phyloP scores from a whole-genome alignment of 305 asterid genomes.

The Fraxinus sp. region DNA sequence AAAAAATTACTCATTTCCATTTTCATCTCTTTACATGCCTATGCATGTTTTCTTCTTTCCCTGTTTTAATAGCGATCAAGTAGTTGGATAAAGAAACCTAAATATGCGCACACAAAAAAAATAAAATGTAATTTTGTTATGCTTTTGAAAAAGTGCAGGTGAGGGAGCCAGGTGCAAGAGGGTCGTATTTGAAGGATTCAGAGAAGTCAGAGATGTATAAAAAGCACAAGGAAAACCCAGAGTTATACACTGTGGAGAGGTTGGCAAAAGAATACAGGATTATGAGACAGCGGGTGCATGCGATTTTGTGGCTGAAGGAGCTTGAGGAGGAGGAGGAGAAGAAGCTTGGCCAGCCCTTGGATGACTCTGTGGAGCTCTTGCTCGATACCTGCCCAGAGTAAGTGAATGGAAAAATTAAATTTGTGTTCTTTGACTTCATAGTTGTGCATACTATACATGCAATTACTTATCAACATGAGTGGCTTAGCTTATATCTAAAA shows the following conservation, averaged over 20 bases:
- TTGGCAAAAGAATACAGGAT: constrained; percentile 87
- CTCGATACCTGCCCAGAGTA: constrained; percentile 80
- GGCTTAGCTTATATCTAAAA: not conserved
- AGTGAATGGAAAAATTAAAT: constrained; percentile 35
- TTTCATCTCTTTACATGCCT: too few species aligned
- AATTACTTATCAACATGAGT: not conserved
- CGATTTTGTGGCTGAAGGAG: constrained; percentile 82
- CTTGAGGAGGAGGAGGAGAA: constrained; percentile 80
- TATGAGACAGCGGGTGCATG: constrained; percentile 96
- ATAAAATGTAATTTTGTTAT: not conserved
- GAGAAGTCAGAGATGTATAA: constrained; percentile 85
- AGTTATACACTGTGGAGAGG: constrained; percentile 73
- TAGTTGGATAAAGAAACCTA: constrained; percentile 1
- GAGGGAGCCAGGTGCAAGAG: constrained; percentile 91
- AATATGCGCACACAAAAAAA: not conserved
- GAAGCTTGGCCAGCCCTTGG: constrained; percentile 65
- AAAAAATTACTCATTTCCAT: not conserved
- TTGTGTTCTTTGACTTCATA: not conserved
- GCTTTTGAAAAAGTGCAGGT: constrained; percentile 44
- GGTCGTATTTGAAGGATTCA: constrained; percentile 76
- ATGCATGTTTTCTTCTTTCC: not conserved
- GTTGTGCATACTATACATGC: not conserved
- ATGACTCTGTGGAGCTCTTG: constrained; percentile 66
- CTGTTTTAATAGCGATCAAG: not conserved
- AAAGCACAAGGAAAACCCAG: constrained; percentile 89